These are phyloP conservation scores for Apiospora arundinis DNA, from an alignment of 2,329 filamentous ascomycete genomes.

Conservation along the genomic window DNA sequence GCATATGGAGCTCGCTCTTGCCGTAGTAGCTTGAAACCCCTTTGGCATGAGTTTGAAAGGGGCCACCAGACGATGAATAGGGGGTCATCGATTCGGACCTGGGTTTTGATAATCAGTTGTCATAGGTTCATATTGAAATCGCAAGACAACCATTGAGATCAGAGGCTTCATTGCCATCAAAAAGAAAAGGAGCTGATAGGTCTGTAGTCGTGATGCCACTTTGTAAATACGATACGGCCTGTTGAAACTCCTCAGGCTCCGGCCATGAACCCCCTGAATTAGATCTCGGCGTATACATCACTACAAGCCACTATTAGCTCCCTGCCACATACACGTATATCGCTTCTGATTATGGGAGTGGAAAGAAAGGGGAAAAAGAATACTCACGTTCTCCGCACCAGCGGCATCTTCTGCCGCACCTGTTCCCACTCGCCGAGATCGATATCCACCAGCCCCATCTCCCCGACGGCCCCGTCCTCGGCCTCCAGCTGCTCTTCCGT, in stretches of 20 bases:
- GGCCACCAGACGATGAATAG: no score
- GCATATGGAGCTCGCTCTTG: no score
- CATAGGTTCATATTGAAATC: no score
- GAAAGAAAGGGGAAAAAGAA: not conserved
- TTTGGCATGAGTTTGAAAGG: no score
- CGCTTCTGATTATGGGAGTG: not conserved
- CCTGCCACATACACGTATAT: not conserved
- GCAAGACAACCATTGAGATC: not conserved
- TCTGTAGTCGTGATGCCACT: not conserved
- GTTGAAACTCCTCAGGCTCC: not conserved
- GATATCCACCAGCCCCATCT: constrained; percentile 62
- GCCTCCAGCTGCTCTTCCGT: constrained; percentile 40
- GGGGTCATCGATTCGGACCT: not conserved
- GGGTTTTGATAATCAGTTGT: not conserved
- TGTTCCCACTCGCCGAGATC: constrained; percentile 54
- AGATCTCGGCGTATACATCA: constrained; percentile 37
- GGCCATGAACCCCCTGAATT: not conserved
- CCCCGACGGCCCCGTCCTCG: constrained; percentile 46
- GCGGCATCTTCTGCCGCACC: constrained; percentile 59
- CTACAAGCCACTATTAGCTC: constrained; percentile 27
- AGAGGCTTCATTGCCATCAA: not conserved
- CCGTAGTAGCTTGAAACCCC: no score
- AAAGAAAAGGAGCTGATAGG: not conserved
- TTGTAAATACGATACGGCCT: not conserved
- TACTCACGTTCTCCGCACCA: constrained; percentile 59